Percentiles rank a stretch among this genome's conserved stretches.
These are phyloP conservation scores for Pseudozyma flocculosa DNA, from an alignment of 1,284 basidiomycete species.

Conservation along the genomic window DNA sequence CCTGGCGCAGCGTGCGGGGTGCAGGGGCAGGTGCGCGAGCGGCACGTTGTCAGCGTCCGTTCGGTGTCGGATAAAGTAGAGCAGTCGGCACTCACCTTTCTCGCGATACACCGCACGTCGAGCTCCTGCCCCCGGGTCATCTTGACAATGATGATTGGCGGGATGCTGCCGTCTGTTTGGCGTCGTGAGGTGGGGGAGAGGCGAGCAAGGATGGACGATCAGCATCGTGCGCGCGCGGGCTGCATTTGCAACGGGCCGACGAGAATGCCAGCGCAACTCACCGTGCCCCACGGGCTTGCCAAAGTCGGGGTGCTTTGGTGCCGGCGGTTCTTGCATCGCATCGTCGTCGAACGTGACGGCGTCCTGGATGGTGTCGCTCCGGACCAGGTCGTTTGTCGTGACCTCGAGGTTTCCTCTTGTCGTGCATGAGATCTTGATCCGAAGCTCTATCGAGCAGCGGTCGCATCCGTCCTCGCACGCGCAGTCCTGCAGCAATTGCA, in stretches of 20 bases:
- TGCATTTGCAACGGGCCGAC: neutral
- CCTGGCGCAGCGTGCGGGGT: no score
- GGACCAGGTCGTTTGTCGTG: conserved; percentile 64
- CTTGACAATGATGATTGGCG: conserved; percentile 77
- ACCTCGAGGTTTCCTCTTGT: conserved; percentile 69
- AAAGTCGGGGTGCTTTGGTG: conserved; percentile 65
- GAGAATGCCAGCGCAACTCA: conserved; percentile 54
- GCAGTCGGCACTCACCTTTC: conserved; percentile 80
- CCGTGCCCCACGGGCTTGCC: conserved; percentile 85
- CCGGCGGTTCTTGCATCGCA: conserved; percentile 29
- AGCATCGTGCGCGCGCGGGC: neutral
- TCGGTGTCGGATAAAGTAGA: no score
- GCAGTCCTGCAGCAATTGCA: conserved; percentile 83
- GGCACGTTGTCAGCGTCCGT: no score
- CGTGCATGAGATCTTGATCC: conserved; percentile 71
- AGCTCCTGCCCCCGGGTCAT: conserved; percentile 92
- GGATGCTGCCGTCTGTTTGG: conserved; percentile 10
- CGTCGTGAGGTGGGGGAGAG: neutral
- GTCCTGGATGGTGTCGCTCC: conserved; percentile 41
- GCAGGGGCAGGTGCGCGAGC: no score
- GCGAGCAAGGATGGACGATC: neutral
- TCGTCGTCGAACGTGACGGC: conserved; percentile 39
- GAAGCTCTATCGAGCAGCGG: conserved; percentile 76
- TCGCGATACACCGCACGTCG: conserved; percentile 81
- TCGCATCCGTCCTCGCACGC: conserved; percentile 75